Evolutionary conservation across 179 eudicot species (phyloP), one percentile per base, ranked within the genome.

Genomic region (Camellia oleifera): DNA sequence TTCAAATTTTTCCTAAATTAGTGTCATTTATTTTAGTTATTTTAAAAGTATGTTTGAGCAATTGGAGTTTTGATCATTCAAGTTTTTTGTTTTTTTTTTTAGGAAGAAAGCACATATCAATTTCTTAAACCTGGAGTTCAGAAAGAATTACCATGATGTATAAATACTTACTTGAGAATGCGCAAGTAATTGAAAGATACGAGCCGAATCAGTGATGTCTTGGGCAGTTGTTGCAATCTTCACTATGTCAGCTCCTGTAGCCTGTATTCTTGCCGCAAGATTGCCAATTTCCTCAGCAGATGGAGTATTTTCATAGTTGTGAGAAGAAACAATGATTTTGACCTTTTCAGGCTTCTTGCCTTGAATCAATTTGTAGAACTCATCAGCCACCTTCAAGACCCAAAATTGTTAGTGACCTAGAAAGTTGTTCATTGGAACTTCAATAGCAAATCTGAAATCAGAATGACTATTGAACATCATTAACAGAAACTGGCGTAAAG

Each of bases 231-330:
- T 92, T 20, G 96, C 93, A 85, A 92, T 84, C 83, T 92, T 90
- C 60, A 92, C 96, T 79, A 92, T 89, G 85, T 92, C 93, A 58
- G 96, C 96, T 75, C 96, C 96, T 68, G 90, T 87, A 77, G 91
- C 85, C 82, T 90, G 93, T 74, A 92, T 92, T 69, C 77, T 85
- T 8, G 82, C 91, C 53, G 84, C 96, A 79, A 92, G 93, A 77
- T 89, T 83, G 18, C 89, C 96, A 78, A 92, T 90, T 32, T 89
- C 96, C 80, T 92, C 96, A 56, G 81, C 66, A 18, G 88, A 82
- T 48, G 96, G 96, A 14, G 96, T 92, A 52, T 52, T 76, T 65
- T 89, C 85, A 84, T 89, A 90, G 70, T 92, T 92, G 86, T 92
- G 96, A 58, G 88, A 85, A 67, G 96, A 92, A 75, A 92, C 94